phyloP scores from a whole-genome alignment of 176 grass and related monocot species.

The Neostapfia colusana region DNA sequence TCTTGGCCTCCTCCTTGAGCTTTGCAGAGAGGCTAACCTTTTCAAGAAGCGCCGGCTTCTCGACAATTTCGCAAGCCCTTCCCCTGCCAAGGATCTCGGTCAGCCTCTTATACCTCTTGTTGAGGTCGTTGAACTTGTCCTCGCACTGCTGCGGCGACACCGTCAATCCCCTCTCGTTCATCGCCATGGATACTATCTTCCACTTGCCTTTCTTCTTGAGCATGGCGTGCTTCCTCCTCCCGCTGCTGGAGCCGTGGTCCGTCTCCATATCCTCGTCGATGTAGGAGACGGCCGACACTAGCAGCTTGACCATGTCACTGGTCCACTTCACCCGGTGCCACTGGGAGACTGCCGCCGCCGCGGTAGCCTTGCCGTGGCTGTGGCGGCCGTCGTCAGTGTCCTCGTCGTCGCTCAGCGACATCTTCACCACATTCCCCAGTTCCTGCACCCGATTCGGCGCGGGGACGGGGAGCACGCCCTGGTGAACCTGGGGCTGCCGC shows the following conservation, averaged over 20 bases:
- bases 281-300: conserved; percentile 66
- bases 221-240: conserved; percentile 51
- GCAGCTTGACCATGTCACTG: conserved; percentile 65
- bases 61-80: conserved; percentile 59
- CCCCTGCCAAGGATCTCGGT: conserved; percentile 73
- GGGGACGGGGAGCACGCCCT: conserved; percentile 24
- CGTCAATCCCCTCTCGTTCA: conserved; percentile 44
- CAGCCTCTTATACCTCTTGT: conserved; percentile 81
- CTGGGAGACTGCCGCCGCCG: neutral
- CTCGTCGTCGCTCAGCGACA: conserved; percentile 47
- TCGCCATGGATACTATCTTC: conserved; percentile 55
- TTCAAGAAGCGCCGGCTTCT: conserved; percentile 59
- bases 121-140: conserved; percentile 88
- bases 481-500: conserved; percentile 32
- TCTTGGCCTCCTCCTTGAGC: conserved; percentile 65
- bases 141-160: conserved; percentile 80
- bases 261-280: conserved; percentile 50
- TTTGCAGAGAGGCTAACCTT: conserved; percentile 44
- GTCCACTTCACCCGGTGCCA: conserved; percentile 82
- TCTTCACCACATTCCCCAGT: conserved; percentile 37
- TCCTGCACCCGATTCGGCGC: conserved; percentile 26
- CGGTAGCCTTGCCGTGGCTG: conserved; percentile 20
- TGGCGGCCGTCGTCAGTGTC: conserved; percentile 38
- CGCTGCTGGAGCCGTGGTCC: conserved; percentile 11
- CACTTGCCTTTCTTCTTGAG: conserved; percentile 75